These are phyloP conservation scores for Xerocomellus amylosporus DNA, from an alignment of 768 basidiomycete species.

Conservation along the genomic window DNA sequence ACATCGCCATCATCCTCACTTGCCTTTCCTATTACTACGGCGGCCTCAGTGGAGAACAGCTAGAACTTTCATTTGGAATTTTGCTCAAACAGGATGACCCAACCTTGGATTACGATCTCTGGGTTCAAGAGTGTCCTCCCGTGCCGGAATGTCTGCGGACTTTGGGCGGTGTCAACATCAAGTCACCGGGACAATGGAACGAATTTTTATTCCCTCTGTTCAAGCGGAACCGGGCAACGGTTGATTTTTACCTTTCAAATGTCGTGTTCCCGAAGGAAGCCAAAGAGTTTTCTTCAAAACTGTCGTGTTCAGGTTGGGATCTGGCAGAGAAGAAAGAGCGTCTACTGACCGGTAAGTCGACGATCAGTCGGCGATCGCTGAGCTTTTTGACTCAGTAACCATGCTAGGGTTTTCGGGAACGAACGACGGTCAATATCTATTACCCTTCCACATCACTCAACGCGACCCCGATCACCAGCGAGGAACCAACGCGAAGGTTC, in stretches of 20 bases:
- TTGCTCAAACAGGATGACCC: conserved; percentile 34
- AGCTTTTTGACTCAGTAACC: background rate
- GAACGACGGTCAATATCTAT: conserved; percentile 38
- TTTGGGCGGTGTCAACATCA: conserved; percentile 34
- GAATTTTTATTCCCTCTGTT: conserved; percentile 28
- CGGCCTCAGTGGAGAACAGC: conserved; percentile 32
- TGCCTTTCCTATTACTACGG: conserved; percentile 39
- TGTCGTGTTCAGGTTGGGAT: conserved; percentile 39
- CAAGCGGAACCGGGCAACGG: conserved; percentile 24
- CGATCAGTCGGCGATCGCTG: background rate
- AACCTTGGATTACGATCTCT: conserved; percentile 29
- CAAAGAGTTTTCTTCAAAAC: conserved; percentile 35
- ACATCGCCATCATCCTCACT: conserved; percentile 36
- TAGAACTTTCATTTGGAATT: conserved; percentile 28
- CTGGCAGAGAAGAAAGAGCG: conserved; percentile 27
- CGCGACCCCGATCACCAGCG: conserved; percentile 27
- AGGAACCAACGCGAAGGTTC: conserved; percentile 45
- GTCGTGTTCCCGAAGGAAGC: conserved; percentile 39
- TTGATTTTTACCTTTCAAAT: conserved; percentile 38
- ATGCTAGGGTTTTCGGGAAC: conserved; percentile 38
- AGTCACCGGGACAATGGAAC: conserved; percentile 28
- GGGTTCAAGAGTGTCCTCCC: conserved; percentile 22
- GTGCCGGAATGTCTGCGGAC: conserved; percentile 22
- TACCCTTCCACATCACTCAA: conserved; percentile 36
- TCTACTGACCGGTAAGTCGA: conserved; percentile 14